These are phyloP conservation scores for Echeveria elegans DNA, from an alignment of 164 flowering plant genomes.

Conservation along the genomic window DNA sequence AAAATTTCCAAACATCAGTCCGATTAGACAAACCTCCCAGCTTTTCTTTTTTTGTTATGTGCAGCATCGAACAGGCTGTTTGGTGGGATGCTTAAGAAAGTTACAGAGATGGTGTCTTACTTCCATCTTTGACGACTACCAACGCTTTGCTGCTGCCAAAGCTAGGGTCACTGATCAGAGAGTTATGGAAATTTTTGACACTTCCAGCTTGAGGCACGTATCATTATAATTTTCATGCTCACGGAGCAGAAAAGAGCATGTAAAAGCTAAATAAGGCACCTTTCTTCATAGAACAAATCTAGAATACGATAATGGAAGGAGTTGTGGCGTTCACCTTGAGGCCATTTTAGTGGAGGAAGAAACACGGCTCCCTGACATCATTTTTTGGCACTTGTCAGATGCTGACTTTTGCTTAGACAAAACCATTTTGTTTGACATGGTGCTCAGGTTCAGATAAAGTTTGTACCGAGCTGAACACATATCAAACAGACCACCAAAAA, in stretches of 20 bases:
- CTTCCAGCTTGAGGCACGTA: slow-evolving; percentile 44
- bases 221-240: slow-evolving; percentile 19
- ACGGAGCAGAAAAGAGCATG: background rate
- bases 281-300: background rate
- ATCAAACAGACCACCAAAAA: too few species aligned
- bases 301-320: background rate
- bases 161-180: slow-evolving; percentile 67
- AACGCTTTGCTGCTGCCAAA: slow-evolving; percentile 74
- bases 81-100: slow-evolving; percentile 74
- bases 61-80: slow-evolving; percentile 80
- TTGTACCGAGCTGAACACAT: too few species aligned
- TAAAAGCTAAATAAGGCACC: background rate
- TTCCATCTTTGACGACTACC: slow-evolving; percentile 71
- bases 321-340: background rate
- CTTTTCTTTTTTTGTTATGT: slow-evolving; percentile 2
- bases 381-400: background rate
- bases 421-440: too few species aligned
- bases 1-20: too few species aligned
- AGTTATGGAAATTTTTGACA: slow-evolving; percentile 70
- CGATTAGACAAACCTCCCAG: background rate
- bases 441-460: background rate
- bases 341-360: background rate
- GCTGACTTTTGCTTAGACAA: background rate
- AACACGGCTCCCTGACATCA: background rate
- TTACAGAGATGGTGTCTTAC: slow-evolving; percentile 71